Percentiles rank a stretch among this genome's conserved stretches.
phyloP scores from a whole-genome alignment of 1,284 basidiomycete species.

The Papiliotrema nemorosa region DNA sequence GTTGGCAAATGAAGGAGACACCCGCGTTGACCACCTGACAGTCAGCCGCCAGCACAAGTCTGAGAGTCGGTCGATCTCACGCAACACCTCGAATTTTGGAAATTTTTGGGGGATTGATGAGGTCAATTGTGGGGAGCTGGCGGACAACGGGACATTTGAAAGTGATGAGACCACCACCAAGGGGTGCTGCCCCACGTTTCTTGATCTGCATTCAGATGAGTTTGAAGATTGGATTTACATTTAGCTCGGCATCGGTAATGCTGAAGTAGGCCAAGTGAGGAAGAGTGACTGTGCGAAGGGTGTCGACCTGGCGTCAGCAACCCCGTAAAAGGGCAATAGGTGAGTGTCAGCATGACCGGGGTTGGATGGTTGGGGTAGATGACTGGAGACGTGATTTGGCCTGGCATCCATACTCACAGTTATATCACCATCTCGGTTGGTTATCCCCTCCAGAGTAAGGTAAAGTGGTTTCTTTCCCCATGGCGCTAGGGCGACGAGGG shows the following conservation, averaged over 20 bases:
- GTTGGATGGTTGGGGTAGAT: too few relatives aligned
- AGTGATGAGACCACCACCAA: slow-evolving; percentile 87
- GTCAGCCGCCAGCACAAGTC: slow-evolving; percentile 1
- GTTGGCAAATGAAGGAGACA: slow-evolving; percentile 95
- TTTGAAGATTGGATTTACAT: slow-evolving; percentile 52
- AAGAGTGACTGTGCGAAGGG: slow-evolving; percentile 85
- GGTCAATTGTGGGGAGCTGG: slow-evolving; percentile 85
- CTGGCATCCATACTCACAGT: slow-evolving; percentile 70
- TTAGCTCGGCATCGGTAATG: slow-evolving; percentile 78
- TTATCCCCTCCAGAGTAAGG: slow-evolving; percentile 81
- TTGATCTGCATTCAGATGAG: slow-evolving; percentile 62
- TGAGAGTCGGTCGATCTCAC: slow-evolving; percentile 49
- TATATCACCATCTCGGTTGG: slow-evolving; percentile 79
- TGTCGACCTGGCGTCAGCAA: slow-evolving; percentile 63
- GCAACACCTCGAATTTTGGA: slow-evolving; percentile 94
- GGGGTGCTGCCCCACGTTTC: slow-evolving; percentile 84
- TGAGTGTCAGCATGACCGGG: too few relatives aligned
- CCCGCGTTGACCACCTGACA: slow-evolving; percentile 83
- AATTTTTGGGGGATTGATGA: slow-evolving; percentile 84
- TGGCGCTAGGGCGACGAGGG: slow-evolving; percentile 82
- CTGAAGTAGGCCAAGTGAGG: slow-evolving; percentile 89
- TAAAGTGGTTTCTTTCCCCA: slow-evolving; percentile 87
- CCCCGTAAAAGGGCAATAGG: not conserved
- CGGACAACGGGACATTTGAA: slow-evolving; percentile 91
- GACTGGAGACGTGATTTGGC: too few relatives aligned